Conservation (phyloP, 2,329 filamentous ascomycete species). For the Xylaria sp. region DNA sequence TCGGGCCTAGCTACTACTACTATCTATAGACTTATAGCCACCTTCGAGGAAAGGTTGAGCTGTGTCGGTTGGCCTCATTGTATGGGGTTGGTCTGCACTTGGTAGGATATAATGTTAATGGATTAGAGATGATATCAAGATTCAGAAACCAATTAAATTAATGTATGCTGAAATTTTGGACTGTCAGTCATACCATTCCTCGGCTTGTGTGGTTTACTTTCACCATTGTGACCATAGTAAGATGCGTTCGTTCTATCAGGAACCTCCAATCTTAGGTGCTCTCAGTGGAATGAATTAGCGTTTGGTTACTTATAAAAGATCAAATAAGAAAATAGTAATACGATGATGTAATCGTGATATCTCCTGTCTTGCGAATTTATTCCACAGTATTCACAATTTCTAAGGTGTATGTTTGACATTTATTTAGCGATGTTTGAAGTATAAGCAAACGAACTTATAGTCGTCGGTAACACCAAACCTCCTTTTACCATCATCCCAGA, state of each 20-base stretch:
- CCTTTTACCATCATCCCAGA: neutral
- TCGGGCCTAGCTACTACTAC: constrained; percentile 31
- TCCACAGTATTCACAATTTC: too few species aligned
- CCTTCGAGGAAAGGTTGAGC: constrained; percentile 22
- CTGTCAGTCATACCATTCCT: neutral
- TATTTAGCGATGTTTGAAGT: neutral
- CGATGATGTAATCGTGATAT: neutral
- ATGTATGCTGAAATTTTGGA: constrained; percentile 3
- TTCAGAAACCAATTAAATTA: constrained; percentile 28
- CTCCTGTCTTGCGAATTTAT: neutral
- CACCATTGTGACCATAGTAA: neutral
- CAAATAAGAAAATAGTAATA: neutral
- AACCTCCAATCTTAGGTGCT: neutral
- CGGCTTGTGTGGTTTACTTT: neutral
- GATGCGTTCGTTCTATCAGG: neutral
- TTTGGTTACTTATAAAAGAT: neutral
- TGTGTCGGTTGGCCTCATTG: constrained; percentile 21
- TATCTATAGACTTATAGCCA: constrained; percentile 36
- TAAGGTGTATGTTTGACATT: neutral
- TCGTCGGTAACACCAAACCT: neutral
- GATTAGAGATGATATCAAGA: constrained; percentile 36
- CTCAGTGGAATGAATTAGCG: too few species aligned
- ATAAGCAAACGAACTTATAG: neutral
- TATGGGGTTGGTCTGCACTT: constrained; percentile 27
- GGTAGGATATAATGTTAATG: constrained; percentile 42